Base-by-base conservation (phyloP, 768 basidiomycete species). In the Leccinellum luteum region DNA sequence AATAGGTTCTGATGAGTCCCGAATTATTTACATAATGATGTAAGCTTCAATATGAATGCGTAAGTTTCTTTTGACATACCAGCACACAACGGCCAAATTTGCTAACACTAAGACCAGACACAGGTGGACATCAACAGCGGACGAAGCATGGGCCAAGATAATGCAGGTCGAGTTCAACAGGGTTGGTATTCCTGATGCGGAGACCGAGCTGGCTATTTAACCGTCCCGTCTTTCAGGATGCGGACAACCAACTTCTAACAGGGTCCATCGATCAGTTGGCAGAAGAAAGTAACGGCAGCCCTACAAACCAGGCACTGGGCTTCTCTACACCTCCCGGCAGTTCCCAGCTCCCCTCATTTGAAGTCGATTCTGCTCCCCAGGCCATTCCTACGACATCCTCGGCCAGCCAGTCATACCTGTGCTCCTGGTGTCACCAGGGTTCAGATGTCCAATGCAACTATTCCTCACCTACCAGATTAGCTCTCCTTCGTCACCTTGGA, bases 401-500 rank as follows among this genome's bases (percentile, higher is more conserved):
- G 0, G 41, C 35, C 15, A 17, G 41, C 27, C 35, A 43, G 6
- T 47, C 35, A 7, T 62, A 65, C 34, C 14, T 0, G 7, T 68
- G 65, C 27, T 49, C 53, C 25, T 67, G 68, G 68, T 9, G n/a
- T 5, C 25, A n/a, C 1, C 38, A 60, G 2, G 28, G 15, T 15
- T 48, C 59, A 6, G 10, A 28, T 15, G 2, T 1, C 1, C 13
- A 0, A 15, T 69, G 68, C 9, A 1, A 15, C 1, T 34, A 65
- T 3, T 4, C 44, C 23, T 48, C 58, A 12, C 52, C 21, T 1
- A 31, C 52, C 35, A 60, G 59, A 17, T 4, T 6, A 12, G 28
- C 51, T 0, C 55, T 71, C n/a, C 65, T 71, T 21, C 53, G 23
- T 2, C 68, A 69, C 13, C 55, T 69, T 6, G 25, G 17, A 3